phyloP scores from a whole-genome alignment of 768 basidiomycete species.

The Hemileccinum impolitum region DNA sequence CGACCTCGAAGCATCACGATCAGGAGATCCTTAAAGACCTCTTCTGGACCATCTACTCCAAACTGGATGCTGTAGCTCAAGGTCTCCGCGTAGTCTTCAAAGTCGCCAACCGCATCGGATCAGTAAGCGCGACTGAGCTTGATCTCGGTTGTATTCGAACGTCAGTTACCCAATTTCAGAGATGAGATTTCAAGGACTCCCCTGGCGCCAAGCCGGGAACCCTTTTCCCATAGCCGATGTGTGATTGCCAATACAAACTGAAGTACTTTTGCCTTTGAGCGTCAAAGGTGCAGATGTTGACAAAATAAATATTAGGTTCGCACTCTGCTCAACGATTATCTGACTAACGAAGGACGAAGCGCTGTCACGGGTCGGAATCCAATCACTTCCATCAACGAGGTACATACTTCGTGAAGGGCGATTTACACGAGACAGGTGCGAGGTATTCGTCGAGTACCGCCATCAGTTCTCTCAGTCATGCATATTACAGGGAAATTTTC shows the following conservation, averaged over 20 bases:
- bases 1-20: constrained; percentile 68
- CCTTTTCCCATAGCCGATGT: constrained; percentile 80
- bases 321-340: constrained; percentile 79
- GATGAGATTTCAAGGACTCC: constrained; percentile 88
- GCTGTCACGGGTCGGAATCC: constrained; percentile 78
- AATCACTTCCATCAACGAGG: constrained; percentile 91
- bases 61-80: constrained; percentile 90
- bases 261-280: constrained; percentile 46
- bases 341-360: constrained; percentile 88
- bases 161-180: constrained; percentile 38
- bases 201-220: constrained; percentile 73
- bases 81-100: constrained; percentile 88
- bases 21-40: constrained; percentile 87
- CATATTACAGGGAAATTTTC: constrained; percentile 73
- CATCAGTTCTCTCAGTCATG: not conserved
- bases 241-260: constrained; percentile 84
- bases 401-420: constrained; percentile 83
- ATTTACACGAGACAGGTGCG: constrained; percentile 72
- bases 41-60: constrained; percentile 97
- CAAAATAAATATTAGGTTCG: constrained; percentile 57
- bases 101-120: constrained; percentile 85
- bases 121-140: constrained; percentile 50
- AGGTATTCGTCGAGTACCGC: constrained; percentile 43
- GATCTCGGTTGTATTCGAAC: not conserved
- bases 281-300: constrained; percentile 5